Evolutionary conservation across 2,329 filamentous ascomycete species (phyloP).

Genomic region (Graphilbum fragrans): DNA sequence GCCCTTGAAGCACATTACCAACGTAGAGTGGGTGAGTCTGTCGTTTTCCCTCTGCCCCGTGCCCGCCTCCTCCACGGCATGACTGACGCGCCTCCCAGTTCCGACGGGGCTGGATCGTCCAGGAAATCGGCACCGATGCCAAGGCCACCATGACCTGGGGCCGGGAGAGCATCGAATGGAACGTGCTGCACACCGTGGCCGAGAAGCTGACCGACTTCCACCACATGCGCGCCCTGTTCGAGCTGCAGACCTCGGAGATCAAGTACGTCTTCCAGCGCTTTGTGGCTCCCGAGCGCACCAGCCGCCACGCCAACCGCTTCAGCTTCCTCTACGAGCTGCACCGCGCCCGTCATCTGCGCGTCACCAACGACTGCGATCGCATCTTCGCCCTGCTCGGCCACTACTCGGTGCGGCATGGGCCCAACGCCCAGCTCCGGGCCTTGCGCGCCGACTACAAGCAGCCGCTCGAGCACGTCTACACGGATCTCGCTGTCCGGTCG

Average conservation of each 20-base stretch:
- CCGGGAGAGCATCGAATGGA: neutral
- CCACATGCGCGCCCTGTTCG: neutral
- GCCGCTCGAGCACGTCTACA: neutral
- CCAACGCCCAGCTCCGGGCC: neutral
- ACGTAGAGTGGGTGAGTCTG: neutral
- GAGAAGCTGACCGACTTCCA: neutral
- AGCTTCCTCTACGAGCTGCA: neutral
- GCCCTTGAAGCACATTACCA: neutral
- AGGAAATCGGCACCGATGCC: neutral
- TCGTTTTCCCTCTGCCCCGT: neutral
- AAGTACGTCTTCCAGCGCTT: neutral
- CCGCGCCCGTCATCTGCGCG: neutral
- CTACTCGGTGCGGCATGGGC: neutral
- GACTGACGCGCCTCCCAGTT: neutral
- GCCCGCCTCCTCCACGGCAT: neutral
- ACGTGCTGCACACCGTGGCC: neutral
- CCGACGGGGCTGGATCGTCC: neutral
- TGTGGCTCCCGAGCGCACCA: neutral
- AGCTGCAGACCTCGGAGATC: neutral
- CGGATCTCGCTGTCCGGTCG: neutral
- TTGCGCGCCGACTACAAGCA: neutral
- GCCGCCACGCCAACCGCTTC: neutral
- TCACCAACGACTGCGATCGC: neutral
- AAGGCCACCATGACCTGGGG: neutral
- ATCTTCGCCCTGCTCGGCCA: neutral